Base-by-base conservation (phyloP, 2,329 filamentous ascomycete genomes). In the Botrytis elliptica region DNA sequence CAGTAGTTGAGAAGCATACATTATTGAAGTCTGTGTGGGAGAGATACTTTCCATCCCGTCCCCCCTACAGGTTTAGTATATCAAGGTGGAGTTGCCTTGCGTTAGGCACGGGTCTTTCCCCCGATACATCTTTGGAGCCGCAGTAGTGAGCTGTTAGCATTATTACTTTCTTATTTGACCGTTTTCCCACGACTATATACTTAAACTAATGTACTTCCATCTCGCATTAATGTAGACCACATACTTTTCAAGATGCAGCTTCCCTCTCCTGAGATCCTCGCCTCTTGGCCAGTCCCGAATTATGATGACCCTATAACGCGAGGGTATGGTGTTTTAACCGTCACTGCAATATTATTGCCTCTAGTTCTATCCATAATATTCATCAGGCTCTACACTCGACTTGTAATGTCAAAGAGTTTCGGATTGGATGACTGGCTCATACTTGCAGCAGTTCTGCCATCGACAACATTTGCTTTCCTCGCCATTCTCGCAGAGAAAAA, bases 341-440 rank as follows among this genome's bases (percentile, higher is more conserved):
- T 84, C 7, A 82, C 84, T 46, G 76, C 84, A 3, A 74, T 85
- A 4, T 79, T 85, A 38, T 78, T 84, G 25, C 76, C 76, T 8
- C 55, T 86, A 3, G 82, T 83, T 1, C 79, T 84, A 14, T 38
- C 84, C 1, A 78, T 85, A 1, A 83, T 85, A 67, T 70, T 77
- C 22, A 81, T 85, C 46, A 83, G 86, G 29, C 79, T 87, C 63
- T 87, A 84, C 78, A 85, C 85, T 22, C 82, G 86, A n/a, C 46
- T 85, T 4, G 78, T 78, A 18, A 82, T 87, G 40, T 84, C 84
- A 16, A 84, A 81, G 75, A 86, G 83, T 38, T 80, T 83, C 44
- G 86, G 85, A 25, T 40, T 84, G 7, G 86, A 87, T 74, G 86
- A 87, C 76, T 75, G 83, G 40, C 77, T 87, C 14, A 84, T 87